A percentile compares a stretch with the other conserved stretches of the same genome.
Conservation (phyloP, 1,284 basidiomycete genomes). For the Ceratobasidium sp. region DNA sequence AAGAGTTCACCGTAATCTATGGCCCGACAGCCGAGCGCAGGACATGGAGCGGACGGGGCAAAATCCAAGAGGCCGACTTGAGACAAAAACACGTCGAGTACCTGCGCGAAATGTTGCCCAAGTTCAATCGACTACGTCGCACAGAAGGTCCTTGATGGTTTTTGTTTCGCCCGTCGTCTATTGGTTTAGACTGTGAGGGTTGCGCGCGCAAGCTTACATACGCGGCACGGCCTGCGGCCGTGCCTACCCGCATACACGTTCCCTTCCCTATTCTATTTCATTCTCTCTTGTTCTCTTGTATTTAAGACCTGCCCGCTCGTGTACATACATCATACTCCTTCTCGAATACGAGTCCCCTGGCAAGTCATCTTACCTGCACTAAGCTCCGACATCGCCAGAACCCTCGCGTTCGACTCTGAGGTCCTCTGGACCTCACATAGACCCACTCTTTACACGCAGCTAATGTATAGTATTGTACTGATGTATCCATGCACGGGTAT, state of each 20-base stretch:
- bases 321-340: too few relatives aligned
- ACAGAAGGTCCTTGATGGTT: constrained; percentile 61
- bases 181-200: too few relatives aligned
- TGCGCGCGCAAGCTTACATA: too few relatives aligned
- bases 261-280: too few relatives aligned
- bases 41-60: constrained; percentile 88
- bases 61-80: constrained; percentile 85
- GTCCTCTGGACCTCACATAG: neutral
- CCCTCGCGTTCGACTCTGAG: constrained; percentile 69
- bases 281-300: too few relatives aligned
- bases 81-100: constrained; percentile 92
- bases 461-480: constrained; percentile 46
- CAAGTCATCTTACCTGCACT: too few relatives aligned
- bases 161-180: neutral
- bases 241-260: too few relatives aligned
- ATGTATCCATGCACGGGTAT: constrained; percentile 46
- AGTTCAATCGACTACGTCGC: constrained; percentile 81
- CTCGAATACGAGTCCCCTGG: too few relatives aligned
- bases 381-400: too few relatives aligned
- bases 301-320: too few relatives aligned
- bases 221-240: too few relatives aligned
- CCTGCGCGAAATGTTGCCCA: constrained; percentile 89
- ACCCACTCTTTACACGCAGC: constrained; percentile 26
- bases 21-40: constrained; percentile 80
- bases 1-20: constrained; percentile 89